Conservation (phyloP, 768 basidiomycete species). For the Hebeloma cylindrosporum region DNA sequence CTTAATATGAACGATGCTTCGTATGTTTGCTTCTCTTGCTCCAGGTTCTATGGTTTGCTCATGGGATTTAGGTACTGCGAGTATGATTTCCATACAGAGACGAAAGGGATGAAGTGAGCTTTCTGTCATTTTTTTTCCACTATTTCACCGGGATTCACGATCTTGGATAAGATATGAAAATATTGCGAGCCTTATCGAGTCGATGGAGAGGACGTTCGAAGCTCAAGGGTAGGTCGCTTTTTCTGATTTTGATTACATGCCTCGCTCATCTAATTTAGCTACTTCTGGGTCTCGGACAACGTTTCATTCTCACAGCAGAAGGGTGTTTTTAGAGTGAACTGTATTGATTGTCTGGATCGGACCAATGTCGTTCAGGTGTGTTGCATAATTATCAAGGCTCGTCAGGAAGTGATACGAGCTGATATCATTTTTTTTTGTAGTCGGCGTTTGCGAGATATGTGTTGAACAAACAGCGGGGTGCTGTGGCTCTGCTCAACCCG, state of each 20-base stretch:
- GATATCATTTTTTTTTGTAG: conserved; percentile 35
- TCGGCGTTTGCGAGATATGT: conserved; percentile 90
- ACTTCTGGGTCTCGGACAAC: conserved; percentile 78
- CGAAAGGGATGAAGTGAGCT: conserved; percentile 88
- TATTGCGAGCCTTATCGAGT: conserved; percentile 70
- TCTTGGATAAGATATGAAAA: conserved; percentile 72
- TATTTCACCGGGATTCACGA: background rate
- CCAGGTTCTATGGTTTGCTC: conserved; percentile 4
- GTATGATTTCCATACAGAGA: conserved; percentile 94
- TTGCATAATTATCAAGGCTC: background rate
- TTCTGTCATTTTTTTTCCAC: background rate
- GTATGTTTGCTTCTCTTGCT: conserved; percentile 36
- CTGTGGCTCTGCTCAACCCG: conserved; percentile 64
- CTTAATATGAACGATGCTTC: conserved; percentile 52
- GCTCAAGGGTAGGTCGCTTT: conserved; percentile 63
- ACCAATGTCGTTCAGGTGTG: conserved; percentile 91
- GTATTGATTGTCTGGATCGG: conserved; percentile 93
- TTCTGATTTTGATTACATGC: conserved; percentile 4
- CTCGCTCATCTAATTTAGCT: conserved; percentile 42
- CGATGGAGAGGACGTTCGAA: conserved; percentile 75
- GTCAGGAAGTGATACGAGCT: background rate
- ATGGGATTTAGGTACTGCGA: conserved; percentile 60
- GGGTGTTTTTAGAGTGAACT: conserved; percentile 88
- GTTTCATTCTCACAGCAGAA: conserved; percentile 76
- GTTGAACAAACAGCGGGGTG: conserved; percentile 71